Evolutionary conservation across 306 rosid genomes (phyloP).

Genomic region (Heteromeles arbutifolia): DNA sequence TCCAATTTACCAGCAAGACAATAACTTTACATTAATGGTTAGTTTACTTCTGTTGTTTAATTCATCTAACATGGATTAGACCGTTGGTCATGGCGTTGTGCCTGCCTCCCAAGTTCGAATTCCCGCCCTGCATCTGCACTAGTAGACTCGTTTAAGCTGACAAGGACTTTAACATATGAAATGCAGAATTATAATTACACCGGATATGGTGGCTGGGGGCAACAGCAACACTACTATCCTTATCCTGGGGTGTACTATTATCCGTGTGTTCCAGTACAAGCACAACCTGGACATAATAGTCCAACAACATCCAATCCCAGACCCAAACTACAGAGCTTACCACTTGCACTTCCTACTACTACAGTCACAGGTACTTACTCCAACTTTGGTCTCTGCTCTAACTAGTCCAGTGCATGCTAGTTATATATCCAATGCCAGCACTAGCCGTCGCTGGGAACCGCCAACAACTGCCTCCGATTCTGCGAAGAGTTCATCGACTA

Average conservation of each 20-base stretch:
- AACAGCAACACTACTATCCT: neutral
- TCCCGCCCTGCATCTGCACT: too few relatives aligned
- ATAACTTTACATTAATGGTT: slow-evolving; percentile 28
- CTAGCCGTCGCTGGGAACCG: slow-evolving; percentile 18
- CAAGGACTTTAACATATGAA: neutral
- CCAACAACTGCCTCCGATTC: slow-evolving; percentile 21
- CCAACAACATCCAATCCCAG: neutral
- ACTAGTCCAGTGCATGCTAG: neutral
- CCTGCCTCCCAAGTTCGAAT: too few relatives aligned
- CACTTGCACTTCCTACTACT: neutral
- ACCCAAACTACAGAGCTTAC: neutral
- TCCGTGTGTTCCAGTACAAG: neutral
- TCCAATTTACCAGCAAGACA: slow-evolving; percentile 47
- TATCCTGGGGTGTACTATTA: slow-evolving; percentile 3
- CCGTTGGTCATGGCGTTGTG: too few relatives aligned
- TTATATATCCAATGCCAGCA: slow-evolving; percentile 5
- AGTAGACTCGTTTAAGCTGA: too few relatives aligned
- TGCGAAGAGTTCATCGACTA: slow-evolving; percentile 25
- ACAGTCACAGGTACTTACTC: neutral
- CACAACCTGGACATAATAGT: too few relatives aligned
- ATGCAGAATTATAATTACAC: slow-evolving; percentile 37
- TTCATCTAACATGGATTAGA: too few relatives aligned
- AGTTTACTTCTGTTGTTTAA: slow-evolving; percentile 4
- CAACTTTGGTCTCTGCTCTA: neutral
- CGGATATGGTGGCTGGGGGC: slow-evolving; percentile 38